Percentiles rank a stretch among this genome's conserved stretches.
These are phyloP conservation scores for Vigna unguiculata DNA, from an alignment of 306 rosid species.

Conservation along the genomic window DNA sequence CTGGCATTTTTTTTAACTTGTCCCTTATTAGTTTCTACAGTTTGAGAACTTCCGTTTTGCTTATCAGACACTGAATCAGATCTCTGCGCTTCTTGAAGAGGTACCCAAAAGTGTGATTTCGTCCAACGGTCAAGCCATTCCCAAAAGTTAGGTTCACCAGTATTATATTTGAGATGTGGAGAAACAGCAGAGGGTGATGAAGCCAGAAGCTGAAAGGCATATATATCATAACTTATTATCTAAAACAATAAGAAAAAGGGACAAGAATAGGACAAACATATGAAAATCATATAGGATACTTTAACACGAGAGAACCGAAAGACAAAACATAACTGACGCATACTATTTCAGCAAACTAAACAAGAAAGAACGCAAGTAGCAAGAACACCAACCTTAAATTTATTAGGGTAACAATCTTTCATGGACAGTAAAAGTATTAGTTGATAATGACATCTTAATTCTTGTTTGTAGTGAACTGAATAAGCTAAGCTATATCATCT, in stretches of 20 bases:
- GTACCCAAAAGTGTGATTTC: constrained; percentile 47
- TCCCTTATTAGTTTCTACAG: constrained; percentile 25
- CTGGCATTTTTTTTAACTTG: constrained; percentile 38
- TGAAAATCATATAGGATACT: neutral
- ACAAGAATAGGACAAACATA: neutral
- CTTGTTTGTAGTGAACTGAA: neutral
- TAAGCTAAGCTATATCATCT: neutral
- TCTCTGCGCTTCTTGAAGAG: constrained; percentile 33
- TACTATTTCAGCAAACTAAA: neutral
- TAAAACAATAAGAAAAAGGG: neutral
- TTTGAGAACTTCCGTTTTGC: constrained; percentile 34
- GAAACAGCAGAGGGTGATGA: constrained; percentile 41
- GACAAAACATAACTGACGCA: neutral
- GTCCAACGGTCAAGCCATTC: constrained; percentile 61
- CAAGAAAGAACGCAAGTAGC: neutral
- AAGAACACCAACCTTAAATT: constrained; percentile 11
- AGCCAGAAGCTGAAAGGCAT: constrained; percentile 52
- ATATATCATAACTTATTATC: neutral
- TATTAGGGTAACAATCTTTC: neutral
- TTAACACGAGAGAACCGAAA: neutral
- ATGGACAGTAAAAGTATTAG: neutral
- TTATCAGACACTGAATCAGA: constrained; percentile 27
- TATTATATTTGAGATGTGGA: constrained; percentile 35
- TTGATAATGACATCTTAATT: neutral
- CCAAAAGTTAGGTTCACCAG: constrained; percentile 44